Percentiles rank a stretch among this genome's conserved stretches.
Evolutionary conservation across 2,329 filamentous ascomycete genomes (phyloP).

Genomic region (Knufia petricola): DNA sequence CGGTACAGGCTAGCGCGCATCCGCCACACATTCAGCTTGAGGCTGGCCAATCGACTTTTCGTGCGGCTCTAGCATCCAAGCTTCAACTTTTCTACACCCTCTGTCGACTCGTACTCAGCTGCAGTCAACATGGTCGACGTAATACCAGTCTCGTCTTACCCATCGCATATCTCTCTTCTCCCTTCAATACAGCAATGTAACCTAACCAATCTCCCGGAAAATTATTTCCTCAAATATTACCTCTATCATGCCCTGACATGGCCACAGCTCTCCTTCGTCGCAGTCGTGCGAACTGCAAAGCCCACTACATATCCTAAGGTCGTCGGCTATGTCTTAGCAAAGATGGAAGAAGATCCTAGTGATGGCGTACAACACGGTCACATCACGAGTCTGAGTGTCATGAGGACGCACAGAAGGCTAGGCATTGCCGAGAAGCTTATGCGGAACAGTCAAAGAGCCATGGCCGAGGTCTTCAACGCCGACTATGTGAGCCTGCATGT

Average conservation of each 20-base stretch:
- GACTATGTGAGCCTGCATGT: conserved; percentile 94
- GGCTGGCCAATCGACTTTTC: not conserved
- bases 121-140: conserved; percentile 40
- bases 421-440: conserved; percentile 96
- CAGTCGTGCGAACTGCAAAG: conserved; percentile 74
- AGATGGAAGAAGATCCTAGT: conserved; percentile 96
- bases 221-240: conserved; percentile 99
- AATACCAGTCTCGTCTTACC: conserved; percentile 37
- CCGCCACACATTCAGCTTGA: too few relatives aligned
- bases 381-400: conserved; percentile 89
- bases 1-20: too few relatives aligned
- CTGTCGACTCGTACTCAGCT: not conserved
- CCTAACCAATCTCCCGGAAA: conserved; percentile 97
- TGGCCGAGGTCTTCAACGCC: conserved; percentile 89
- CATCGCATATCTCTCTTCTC: conserved; percentile 69
- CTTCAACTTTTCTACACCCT: not conserved
- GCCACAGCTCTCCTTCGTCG: conserved; percentile 94
- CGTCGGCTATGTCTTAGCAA: conserved; percentile 96
- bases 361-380: conserved; percentile 91
- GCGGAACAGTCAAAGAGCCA: conserved; percentile 89
- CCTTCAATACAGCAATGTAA: conserved; percentile 90
- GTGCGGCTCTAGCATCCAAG: not conserved
- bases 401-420: conserved; percentile 84
- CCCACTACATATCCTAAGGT: conserved; percentile 91
- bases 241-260: conserved; percentile 97